Evolutionary conservation across 208 protist species (phyloP), one percentile per base, ranked within the genome.

Genomic region (Acanthamoeba divionensis): DNA sequence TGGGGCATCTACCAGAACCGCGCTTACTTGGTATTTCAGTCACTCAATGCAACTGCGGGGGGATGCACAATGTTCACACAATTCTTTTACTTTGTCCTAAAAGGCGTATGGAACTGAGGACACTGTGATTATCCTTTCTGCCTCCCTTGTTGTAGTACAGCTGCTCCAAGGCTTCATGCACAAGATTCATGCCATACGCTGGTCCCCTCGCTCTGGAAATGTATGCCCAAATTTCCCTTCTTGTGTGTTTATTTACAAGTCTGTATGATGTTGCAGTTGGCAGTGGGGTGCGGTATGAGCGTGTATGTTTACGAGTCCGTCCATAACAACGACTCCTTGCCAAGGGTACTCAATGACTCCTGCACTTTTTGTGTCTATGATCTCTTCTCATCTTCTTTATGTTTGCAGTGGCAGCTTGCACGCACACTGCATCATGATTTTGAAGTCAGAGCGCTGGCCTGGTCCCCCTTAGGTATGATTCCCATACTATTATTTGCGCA

Each of bases 271-370:
- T 47, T 31, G 29, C 67, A 82, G 73, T 36, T 82, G 13, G 41
- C 73, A 18, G 73, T 62, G 4, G 73, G 47, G 24, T 47, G 50
- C 18, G 73, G 73, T n/a, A 82, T 54, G 26, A 82, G 31, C 3
- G 73, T 82, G 12, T 62, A 41, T 36, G 50, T 82, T 36, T 82
- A 82, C n/a, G 73, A 57, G n/a, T n/a, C n/a, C 18, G 50, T 47
- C 24, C 50, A 82, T 45, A 31, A 29, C 69, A 26, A 54, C 45
- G 9, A 47, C 33, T n/a, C 13, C 45, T 73, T 44, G 18, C 47
- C 33, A 41, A 7, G n/a, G 18, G 41, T 18, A 45, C 8, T n/a
- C 21, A 41, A 8, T 0, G 44, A 12, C 31, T 38, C 31, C 38
- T 18, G n/a, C n/a, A n/a, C 24, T 52, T 31, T 55, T 10, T 10